Evolutionary conservation across 257 asterid genomes (phyloP).

Genomic region (Solanum pennellii): DNA sequence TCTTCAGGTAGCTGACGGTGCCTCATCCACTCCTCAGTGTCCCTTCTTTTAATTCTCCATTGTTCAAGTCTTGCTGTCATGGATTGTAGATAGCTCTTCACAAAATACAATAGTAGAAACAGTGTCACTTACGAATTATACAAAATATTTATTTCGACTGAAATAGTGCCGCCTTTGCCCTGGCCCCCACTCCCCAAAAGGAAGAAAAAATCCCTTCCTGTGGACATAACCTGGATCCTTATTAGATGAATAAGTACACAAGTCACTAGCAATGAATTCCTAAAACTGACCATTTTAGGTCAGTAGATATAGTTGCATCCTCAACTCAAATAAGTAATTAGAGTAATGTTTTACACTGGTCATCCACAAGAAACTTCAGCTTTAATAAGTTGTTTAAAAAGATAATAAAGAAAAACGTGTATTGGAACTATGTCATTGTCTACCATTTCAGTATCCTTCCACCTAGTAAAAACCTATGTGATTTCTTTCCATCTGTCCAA

Average conservation of each 20-base stretch:
- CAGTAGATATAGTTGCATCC: neutral
- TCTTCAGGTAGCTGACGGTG: slow-evolving; percentile 78
- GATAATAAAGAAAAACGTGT: neutral
- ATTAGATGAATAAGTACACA: neutral
- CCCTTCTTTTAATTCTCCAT: slow-evolving; percentile 76
- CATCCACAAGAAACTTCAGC: neutral
- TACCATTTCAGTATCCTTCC: neutral
- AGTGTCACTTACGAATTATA: neutral
- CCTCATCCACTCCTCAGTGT: slow-evolving; percentile 93
- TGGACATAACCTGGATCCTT: neutral
- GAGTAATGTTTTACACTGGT: neutral
- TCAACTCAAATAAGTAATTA: neutral
- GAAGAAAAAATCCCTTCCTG: neutral
- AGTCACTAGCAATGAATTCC: neutral
- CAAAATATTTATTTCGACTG: neutral
- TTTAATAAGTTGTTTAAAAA: neutral
- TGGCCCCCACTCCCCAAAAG: neutral
- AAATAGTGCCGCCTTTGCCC: neutral
- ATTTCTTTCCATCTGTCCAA: neutral
- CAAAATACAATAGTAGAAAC: neutral
- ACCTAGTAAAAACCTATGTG: neutral
- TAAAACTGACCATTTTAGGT: neutral
- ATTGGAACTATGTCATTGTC: neutral
- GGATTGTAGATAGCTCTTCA: slow-evolving; percentile 75
- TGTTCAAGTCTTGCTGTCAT: slow-evolving; percentile 82